Evolutionary conservation across 192 early-diverging fungal species (phyloP).

Genomic region (Spizellomyces sp.): DNA sequence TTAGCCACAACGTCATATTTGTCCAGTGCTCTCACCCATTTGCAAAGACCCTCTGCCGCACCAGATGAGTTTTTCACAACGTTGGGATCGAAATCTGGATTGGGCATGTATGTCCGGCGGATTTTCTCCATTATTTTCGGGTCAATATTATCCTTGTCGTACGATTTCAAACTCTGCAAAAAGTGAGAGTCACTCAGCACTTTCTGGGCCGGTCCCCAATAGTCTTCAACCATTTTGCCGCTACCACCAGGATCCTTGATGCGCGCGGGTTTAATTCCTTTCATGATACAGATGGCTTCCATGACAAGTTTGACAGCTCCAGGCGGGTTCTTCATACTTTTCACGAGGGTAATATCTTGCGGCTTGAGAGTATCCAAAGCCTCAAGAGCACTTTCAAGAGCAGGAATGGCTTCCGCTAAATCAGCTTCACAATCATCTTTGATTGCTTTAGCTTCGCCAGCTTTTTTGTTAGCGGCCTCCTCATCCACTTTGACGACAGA

Average conservation of each 20-base stretch:
- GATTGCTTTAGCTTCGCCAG: constrained; percentile 60
- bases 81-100: constrained; percentile 66
- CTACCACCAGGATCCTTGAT: constrained; percentile 65
- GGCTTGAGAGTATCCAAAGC: constrained; percentile 63
- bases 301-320: constrained; percentile 61
- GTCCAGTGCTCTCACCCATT: constrained; percentile 62
- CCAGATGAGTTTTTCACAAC: constrained; percentile 64
- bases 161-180: constrained; percentile 50
- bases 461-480: constrained; percentile 60
- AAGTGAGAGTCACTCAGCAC: constrained; percentile 58
- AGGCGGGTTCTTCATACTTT: constrained; percentile 64
- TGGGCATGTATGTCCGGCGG: constrained; percentile 58
- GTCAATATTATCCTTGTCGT: constrained; percentile 67
- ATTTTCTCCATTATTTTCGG: constrained; percentile 61
- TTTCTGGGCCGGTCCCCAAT: constrained; percentile 61
- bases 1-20: constrained; percentile 65
- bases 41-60: constrained; percentile 59
- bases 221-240: constrained; percentile 68
- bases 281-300: constrained; percentile 68
- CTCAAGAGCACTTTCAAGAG: constrained; percentile 57
- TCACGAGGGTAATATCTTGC: constrained; percentile 58
- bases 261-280: constrained; percentile 58
- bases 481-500: constrained; percentile 60
- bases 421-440: constrained; percentile 67
- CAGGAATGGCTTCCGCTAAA: constrained; percentile 60